phyloP scores from a whole-genome alignment of 2,329 filamentous ascomycete species.

The Fusarium sp. region DNA sequence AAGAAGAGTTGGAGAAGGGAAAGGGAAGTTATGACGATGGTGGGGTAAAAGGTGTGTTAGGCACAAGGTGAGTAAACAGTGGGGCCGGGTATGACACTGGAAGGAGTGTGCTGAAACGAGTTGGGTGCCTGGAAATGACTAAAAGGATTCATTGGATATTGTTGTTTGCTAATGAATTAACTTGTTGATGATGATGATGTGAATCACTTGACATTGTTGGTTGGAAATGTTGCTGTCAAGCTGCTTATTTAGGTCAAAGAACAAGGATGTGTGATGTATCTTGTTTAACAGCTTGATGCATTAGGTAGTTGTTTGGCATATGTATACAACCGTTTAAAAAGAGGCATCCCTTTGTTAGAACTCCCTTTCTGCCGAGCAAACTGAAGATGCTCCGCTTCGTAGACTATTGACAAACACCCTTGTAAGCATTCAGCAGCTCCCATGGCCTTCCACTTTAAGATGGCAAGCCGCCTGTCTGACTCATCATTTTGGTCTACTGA shows the following conservation, averaged over 20 bases:
- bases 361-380: not conserved
- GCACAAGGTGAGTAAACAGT: not conserved
- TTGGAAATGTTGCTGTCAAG: not conserved
- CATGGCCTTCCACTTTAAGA: not conserved
- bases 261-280: not conserved
- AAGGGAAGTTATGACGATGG: conserved; percentile 34
- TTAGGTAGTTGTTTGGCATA: not conserved
- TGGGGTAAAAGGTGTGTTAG: conserved; percentile 18
- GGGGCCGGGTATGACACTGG: not conserved
- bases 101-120: not conserved
- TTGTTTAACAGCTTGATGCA: not conserved
- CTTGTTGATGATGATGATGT: not conserved
- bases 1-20: conserved; percentile 13
- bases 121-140: not conserved
- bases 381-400: not conserved
- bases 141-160: not conserved
- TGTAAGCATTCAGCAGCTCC: not conserved
- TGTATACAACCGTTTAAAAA: not conserved
- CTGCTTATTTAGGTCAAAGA: not conserved
- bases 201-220: not conserved
- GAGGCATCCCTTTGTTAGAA: not conserved
- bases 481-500: not conserved
- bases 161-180: not conserved
- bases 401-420: not conserved
- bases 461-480: not conserved